phyloP scores from a whole-genome alignment of 2,329 filamentous ascomycete genomes.

The Cladosporium sphaerospermum region DNA sequence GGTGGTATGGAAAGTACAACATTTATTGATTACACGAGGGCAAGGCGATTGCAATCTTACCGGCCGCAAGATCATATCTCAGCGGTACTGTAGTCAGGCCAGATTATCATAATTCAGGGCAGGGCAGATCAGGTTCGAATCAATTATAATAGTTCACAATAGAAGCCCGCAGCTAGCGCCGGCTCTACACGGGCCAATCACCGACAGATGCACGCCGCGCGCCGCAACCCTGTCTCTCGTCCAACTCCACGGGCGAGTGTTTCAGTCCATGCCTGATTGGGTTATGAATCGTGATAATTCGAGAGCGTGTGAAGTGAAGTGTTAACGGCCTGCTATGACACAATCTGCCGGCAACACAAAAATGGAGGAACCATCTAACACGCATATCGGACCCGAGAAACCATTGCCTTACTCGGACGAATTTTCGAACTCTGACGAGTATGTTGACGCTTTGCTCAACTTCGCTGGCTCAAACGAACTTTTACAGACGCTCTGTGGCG shows the following conservation, averaged over 20 bases:
- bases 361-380: too few species aligned
- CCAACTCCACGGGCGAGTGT: not conserved
- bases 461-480: constrained; percentile 69
- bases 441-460: constrained; percentile 68
- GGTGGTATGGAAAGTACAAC: too few species aligned
- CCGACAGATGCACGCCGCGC: not conserved
- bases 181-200: too few species aligned
- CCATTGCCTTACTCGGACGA: constrained; percentile 63
- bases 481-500: constrained; percentile 85
- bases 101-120: too few species aligned
- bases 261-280: constrained; percentile 1
- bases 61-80: too few species aligned
- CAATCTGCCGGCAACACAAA: not conserved
- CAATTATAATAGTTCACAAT: too few species aligned
- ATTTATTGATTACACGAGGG: too few species aligned
- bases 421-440: constrained; percentile 67
- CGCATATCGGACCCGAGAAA: constrained; percentile 33
- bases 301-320: constrained; percentile 1
- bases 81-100: too few species aligned
- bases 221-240: not conserved
- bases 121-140: too few species aligned
- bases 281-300: not conserved
- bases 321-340: not conserved
- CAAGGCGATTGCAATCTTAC: too few species aligned
- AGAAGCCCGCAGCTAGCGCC: too few species aligned